Conservation (phyloP, 73 alveolate species). For the Paramecium primaurelia region DNA sequence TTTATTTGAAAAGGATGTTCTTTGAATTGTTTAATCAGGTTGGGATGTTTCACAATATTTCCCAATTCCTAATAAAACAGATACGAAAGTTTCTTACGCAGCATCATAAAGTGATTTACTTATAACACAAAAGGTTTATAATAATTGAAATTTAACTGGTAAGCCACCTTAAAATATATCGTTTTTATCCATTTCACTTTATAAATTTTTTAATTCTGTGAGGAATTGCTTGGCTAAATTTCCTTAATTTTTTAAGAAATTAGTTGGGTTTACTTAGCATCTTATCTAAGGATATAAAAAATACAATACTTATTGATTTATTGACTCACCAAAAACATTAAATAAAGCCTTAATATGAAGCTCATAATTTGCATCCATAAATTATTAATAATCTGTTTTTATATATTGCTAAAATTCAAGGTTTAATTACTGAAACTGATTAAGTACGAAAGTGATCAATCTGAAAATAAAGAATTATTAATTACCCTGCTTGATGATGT, state of each 20-base stretch:
- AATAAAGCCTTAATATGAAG: background rate
- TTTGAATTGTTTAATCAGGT: background rate
- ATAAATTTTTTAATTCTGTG: background rate
- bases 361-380: background rate
- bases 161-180: background rate
- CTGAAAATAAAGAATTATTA: background rate
- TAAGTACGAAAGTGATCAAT: background rate
- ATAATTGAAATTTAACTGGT: background rate
- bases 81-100: background rate
- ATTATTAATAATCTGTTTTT: background rate
- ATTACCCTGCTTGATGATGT: constrained; percentile 36
- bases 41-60: background rate
- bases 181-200: background rate
- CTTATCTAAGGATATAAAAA: background rate
- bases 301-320: background rate
- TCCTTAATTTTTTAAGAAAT: constrained; percentile 35
- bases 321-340: background rate
- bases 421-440: background rate
- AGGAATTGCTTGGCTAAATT: background rate
- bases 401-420: background rate
- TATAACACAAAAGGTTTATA: background rate
- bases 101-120: background rate
- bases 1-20: background rate
- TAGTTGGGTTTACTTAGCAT: background rate
- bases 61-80: background rate